Conservation (phyloP, 2,329 filamentous ascomycete species). For the Penicillium paneum region DNA sequence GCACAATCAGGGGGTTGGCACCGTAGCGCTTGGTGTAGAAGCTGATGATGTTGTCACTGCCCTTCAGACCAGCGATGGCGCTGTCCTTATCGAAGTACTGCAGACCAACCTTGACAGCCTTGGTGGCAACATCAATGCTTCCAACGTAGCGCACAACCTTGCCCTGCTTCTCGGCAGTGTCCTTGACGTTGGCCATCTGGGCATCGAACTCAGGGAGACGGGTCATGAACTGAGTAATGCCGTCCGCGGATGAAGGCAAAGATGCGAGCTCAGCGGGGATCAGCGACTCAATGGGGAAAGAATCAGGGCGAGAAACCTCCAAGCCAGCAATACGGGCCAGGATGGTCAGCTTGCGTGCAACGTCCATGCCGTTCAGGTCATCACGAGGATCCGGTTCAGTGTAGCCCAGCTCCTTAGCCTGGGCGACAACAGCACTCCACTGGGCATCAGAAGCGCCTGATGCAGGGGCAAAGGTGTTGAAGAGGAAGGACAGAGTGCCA, state of each 20-base stretch:
- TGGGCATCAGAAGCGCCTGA: slow-evolving; percentile 60
- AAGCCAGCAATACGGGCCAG: slow-evolving; percentile 82
- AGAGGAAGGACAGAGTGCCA: slow-evolving; percentile 95
- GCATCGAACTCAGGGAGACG: slow-evolving; percentile 76
- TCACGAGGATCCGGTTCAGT: slow-evolving; percentile 85
- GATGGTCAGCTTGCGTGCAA: slow-evolving; percentile 95
- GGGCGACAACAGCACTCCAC: slow-evolving; percentile 88
- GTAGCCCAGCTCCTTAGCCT: slow-evolving; percentile 90
- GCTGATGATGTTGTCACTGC: slow-evolving; percentile 97
- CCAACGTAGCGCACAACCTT: slow-evolving; percentile 95
- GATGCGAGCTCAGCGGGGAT: slow-evolving; percentile 85
- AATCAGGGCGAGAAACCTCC: slow-evolving; percentile 74
- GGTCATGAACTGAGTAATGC: slow-evolving; percentile 79
- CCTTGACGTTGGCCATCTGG: slow-evolving; percentile 86
- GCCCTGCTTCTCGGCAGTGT: slow-evolving; percentile 76
- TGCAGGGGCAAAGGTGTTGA: slow-evolving; percentile 92
- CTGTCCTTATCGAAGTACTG: slow-evolving; percentile 85
- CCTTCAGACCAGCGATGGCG: slow-evolving; percentile 90
- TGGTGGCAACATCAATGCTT: slow-evolving; percentile 78
- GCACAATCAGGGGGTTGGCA: slow-evolving; percentile 84
- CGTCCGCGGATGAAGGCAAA: slow-evolving; percentile 53
- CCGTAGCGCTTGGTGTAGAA: slow-evolving; percentile 97
- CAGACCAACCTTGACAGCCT: slow-evolving; percentile 84
- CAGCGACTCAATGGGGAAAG: slow-evolving; percentile 90
- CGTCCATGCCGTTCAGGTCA: slow-evolving; percentile 81